Percentiles rank a stretch among this genome's conserved stretches.
phyloP scores from a whole-genome alignment of 495 filamentous ascomycete species.

The Podospora pseudocomata region DNA sequence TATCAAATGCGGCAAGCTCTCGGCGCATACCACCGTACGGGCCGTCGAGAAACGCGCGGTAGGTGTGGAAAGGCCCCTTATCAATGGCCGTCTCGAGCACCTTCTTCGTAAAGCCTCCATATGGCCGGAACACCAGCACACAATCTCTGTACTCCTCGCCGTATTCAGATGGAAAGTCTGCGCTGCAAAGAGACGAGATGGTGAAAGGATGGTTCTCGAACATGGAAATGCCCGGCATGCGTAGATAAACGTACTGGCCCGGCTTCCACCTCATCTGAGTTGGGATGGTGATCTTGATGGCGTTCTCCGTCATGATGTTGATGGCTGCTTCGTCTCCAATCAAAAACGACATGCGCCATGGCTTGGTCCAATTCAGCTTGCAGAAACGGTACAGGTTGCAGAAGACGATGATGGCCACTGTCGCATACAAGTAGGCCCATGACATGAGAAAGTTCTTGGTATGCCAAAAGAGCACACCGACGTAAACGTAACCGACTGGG shows the following conservation, averaged over 20 bases:
- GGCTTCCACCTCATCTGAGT: constrained; percentile 91
- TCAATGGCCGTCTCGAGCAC: constrained; percentile 74
- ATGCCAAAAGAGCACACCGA: constrained; percentile 93
- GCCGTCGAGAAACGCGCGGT: constrained; percentile 85
- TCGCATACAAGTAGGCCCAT: constrained; percentile 86
- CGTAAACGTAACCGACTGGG: constrained; percentile 72
- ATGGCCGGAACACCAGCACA: constrained; percentile 85
- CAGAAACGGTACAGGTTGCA: constrained; percentile 63
- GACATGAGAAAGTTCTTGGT: constrained; percentile 87
- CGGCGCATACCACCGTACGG: constrained; percentile 94
- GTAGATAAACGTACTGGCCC: constrained; percentile 90
- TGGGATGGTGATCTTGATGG: constrained; percentile 88
- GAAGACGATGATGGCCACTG: constrained; percentile 70
- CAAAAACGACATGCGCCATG: constrained; percentile 71
- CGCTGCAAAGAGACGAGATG: constrained; percentile 79
- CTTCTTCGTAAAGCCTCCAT: constrained; percentile 79
- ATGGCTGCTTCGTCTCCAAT: constrained; percentile 86
- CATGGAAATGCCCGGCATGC: constrained; percentile 85
- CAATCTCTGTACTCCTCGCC: constrained; percentile 84
- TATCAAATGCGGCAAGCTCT: constrained; percentile 88
- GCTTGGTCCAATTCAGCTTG: constrained; percentile 84
- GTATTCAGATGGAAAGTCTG: constrained; percentile 84
- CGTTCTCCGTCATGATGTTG: constrained; percentile 83
- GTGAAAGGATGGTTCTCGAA: constrained; percentile 96
- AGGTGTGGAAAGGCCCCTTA: constrained; percentile 79